Conservation (phyloP, 2,329 filamentous ascomycete genomes). For the Colletotrichum sp. region DNA sequence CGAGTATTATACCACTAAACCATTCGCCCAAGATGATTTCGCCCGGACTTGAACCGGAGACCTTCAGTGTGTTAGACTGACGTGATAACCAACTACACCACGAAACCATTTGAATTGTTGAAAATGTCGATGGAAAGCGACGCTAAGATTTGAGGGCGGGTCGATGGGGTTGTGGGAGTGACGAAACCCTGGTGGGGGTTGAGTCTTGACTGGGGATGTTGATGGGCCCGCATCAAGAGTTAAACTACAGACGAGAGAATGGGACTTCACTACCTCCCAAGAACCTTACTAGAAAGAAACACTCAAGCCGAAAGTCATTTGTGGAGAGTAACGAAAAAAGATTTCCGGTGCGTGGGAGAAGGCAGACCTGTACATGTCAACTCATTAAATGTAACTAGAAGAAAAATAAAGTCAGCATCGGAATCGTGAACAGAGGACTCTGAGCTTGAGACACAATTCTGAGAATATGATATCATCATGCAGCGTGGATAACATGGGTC, state of each 20-base stretch:
- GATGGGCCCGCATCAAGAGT: background rate
- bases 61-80: slow-evolving; percentile 45
- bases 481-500: background rate
- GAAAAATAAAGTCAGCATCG: background rate
- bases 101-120: slow-evolving; percentile 4
- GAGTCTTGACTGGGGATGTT: background rate
- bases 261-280: background rate
- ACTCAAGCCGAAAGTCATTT: background rate
- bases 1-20: slow-evolving; percentile 22
- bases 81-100: slow-evolving; percentile 52
- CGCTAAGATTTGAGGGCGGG: background rate
- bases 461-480: background rate
- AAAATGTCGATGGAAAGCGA: rapidly evolving
- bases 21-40: slow-evolving; percentile 15
- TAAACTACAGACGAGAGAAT: background rate
- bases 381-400: no score
- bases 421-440: background rate
- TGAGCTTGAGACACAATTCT: background rate
- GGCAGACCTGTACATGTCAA: background rate
- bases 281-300: background rate
- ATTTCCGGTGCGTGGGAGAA: rapidly evolving
- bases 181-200: background rate
- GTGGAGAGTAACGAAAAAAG: background rate
- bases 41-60: slow-evolving; percentile 21
- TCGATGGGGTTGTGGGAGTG: background rate